Evolutionary conservation across 441 rosid species (phyloP).

Genomic region (Croton setiger): DNA sequence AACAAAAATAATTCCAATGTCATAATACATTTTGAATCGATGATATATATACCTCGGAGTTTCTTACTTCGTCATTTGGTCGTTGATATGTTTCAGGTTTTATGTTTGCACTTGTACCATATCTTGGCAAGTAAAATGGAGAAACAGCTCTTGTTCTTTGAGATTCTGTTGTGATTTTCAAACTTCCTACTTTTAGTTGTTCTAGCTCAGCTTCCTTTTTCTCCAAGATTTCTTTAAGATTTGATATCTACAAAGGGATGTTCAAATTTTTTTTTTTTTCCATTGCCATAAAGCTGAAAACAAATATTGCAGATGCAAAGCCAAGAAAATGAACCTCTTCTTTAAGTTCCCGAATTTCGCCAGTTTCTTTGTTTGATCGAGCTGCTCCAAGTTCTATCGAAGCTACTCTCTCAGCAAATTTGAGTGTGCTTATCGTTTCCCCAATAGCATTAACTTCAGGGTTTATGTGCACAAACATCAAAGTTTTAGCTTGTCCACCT

Average conservation of each 20-base stretch:
- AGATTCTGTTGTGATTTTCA: conserved; percentile 43
- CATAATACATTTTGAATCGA: not conserved
- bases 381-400: conserved; percentile 95
- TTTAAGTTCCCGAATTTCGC: conserved; percentile 84
- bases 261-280: not conserved
- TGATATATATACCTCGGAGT: conserved; percentile 48
- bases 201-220: conserved; percentile 85
- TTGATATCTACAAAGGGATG: conserved; percentile 51
- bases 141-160: conserved; percentile 83
- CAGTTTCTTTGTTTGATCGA: conserved; percentile 80
- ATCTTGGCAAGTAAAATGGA: conserved; percentile 69
- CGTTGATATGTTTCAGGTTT: conserved; percentile 58
- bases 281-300: not conserved
- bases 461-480: conserved; percentile 90
- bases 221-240: conserved; percentile 68
- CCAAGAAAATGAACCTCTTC: conserved; percentile 63
- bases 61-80: conserved; percentile 45
- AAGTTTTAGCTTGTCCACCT: conserved; percentile 97
- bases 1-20: conserved; percentile 9
- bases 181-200: conserved; percentile 47
- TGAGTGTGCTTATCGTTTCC: conserved; percentile 90
- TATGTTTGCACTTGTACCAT: conserved; percentile 34
- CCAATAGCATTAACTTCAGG: conserved; percentile 79
- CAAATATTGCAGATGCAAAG: not conserved
- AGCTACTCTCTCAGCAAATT: conserved; percentile 94